Evolutionary conservation across 192 early-diverging fungal species (phyloP).

Genomic region (Coemansia sp.): DNA sequence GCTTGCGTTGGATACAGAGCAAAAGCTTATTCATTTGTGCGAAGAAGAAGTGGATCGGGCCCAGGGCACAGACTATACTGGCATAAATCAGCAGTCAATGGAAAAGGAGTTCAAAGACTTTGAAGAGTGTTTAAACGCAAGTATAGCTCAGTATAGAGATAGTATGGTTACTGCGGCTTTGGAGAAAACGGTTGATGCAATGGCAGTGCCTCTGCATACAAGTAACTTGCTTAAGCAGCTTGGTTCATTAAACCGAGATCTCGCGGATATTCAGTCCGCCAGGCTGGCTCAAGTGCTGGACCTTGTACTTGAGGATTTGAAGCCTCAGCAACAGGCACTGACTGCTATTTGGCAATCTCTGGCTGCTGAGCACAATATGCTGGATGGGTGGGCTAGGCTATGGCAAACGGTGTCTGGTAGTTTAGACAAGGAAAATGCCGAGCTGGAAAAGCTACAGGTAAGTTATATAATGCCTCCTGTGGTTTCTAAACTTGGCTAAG

Average conservation of each 20-base stretch:
- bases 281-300: slow-evolving; percentile 10
- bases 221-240: slow-evolving; percentile 10
- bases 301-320: background rate
- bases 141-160: slow-evolving; percentile 6
- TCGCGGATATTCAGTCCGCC: slow-evolving; percentile 10
- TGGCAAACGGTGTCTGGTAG: slow-evolving; percentile 24
- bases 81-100: slow-evolving; percentile 3
- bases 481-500: background rate
- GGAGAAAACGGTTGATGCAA: background rate
- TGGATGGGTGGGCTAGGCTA: slow-evolving; percentile 23
- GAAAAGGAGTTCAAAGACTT: background rate
- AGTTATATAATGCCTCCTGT: background rate
- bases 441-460: slow-evolving; percentile 28
- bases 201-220: background rate
- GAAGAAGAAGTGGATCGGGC: slow-evolving; percentile 15
- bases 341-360: slow-evolving; percentile 11
- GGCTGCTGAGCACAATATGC: slow-evolving; percentile 24
- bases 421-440: slow-evolving; percentile 19
- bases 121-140: background rate
- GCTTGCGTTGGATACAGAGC: slow-evolving; percentile 10
- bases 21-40: slow-evolving; percentile 11
- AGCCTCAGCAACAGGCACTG: slow-evolving; percentile 7
- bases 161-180: background rate
- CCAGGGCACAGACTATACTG: background rate
- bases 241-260: slow-evolving; percentile 12